Evolutionary conservation across 768 basidiomycete genomes (phyloP), one percentile per base, ranked within the genome.

Genomic region (Cystobasidium tubakii): DNA sequence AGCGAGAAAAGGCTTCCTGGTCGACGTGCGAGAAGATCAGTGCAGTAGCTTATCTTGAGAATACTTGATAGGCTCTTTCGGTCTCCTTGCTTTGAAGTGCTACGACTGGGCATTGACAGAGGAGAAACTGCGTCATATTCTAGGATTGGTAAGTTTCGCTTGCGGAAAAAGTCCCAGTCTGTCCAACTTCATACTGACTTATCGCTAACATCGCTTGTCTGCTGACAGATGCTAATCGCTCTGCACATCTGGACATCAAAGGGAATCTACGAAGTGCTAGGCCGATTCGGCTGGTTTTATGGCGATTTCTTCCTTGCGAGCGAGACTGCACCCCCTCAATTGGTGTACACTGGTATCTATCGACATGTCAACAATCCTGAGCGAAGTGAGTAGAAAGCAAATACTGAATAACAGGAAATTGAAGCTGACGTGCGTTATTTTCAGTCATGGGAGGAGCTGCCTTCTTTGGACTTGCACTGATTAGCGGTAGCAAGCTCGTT

Each of bases 221-320:
- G 17, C 42, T 33, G 12, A 9, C 77, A 93, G 92, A 82, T 91
- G 17, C 84, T 98, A 57, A 86, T 98, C 62, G 88, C 87, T 0
- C 83, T 99, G 53, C 94, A 99, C 78, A 81, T 91, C 43, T 99
- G 96, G 96, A 88, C 92, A 0, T 89, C 91, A 0, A 84, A 86
- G 77, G 92, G 93, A 74, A 92, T 89, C 0, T 97, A 87, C 81
- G 90, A 97, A 79, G 96, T 92, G 23, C 86, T 98, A 1, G 95
- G 96, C 7, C 85, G 90, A 33, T 97, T 97, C 79, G 96, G 96
- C 29, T 99, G 96, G 96, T 94, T 97, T 83, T 99, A 96, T 77
- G 93, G 77, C 60, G 78, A 79, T 60, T 79, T 79, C 69, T 79
- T 78, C 73, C 77, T 78, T 34, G 4, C 29, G 9, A 31, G 29